Evolutionary conservation across 805 yeast genomes (phyloP), one percentile per base, ranked within the genome.

Genomic region (Metschnikowia reukaufii): DNA sequence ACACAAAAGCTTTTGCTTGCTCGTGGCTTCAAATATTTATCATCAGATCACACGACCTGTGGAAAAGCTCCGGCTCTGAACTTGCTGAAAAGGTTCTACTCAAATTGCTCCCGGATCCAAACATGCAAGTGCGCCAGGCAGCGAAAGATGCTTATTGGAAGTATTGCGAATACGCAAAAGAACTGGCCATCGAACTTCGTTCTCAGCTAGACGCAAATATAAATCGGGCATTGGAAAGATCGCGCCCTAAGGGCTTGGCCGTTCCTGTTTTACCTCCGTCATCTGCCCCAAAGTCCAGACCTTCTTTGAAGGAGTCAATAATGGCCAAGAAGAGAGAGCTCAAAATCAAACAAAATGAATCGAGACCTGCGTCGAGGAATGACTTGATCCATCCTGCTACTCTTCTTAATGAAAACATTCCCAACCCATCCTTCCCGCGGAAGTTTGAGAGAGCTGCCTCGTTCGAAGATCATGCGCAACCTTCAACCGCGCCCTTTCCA

Each of bases 121-220:
- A 86, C 48, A 88, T 91, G 0, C 69, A 78, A 0, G 97, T 88
- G 0, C 76, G 97, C 53, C 95, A 83, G 56, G 70, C 81, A 0
- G 86, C 84, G 70, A 77, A 96, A 61, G 69, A 73, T 2, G 74
- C 89, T 0, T 92, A 77, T 58, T 91, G 97, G 97, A 70, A 78
- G 12, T 76, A 81, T 45, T 76, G 74, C 54, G 72, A 69, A 17
- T 58, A 74, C 6, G 85, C 80, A 66, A 86, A 88, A 0, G 58
- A 64, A 0, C 66, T 70, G 12, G 86, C 83, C 0, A 78, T 75
- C 13, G 53, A 51, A 13, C 49, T 81, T 8, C 52, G 73, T 15
- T 36, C 58, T 9, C 67, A 60, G 31, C 54, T 79, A 21, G 86
- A 81, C 43, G 44, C 67, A 0, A 73, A 67, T 46, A 72, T 76